Percentiles rank a stretch among this genome's conserved stretches.
These are phyloP conservation scores for Botrytis elliptica DNA, from an alignment of 2,329 filamentous ascomycete species.

Conservation along the genomic window DNA sequence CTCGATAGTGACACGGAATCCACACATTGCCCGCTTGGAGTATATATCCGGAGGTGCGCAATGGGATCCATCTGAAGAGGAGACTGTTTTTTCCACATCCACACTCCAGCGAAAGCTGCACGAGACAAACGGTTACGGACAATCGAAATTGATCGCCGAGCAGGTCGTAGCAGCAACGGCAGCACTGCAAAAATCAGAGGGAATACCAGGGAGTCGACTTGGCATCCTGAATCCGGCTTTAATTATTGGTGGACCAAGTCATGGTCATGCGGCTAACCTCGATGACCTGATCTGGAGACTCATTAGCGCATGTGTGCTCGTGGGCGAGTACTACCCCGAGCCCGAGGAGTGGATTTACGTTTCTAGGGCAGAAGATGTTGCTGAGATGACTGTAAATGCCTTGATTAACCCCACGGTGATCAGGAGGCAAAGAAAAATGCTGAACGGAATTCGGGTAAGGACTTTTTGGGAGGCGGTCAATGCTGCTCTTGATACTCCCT, in stretches of 20 bases:
- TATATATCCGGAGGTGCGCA: neutral
- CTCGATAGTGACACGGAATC: neutral
- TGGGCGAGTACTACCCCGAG: neutral
- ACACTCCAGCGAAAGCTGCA: neutral
- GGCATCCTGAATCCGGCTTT: neutral
- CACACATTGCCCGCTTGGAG: neutral
- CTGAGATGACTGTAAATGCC: neutral
- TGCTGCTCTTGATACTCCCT: neutral
- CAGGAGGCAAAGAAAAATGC: neutral
- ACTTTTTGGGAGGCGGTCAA: neutral
- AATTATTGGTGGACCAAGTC: neutral
- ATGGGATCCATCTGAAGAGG: neutral
- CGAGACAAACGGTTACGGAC: neutral
- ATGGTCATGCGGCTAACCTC: neutral
- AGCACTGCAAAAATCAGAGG: neutral
- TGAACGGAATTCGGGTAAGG: neutral
- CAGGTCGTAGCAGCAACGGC: neutral
- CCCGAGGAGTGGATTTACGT: neutral
- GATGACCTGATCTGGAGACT: neutral
- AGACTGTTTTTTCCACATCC: neutral
- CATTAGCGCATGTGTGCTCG: neutral
- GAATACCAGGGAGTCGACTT: neutral
- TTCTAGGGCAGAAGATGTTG: neutral
- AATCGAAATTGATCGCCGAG: neutral
- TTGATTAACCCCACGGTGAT: neutral